Percentiles rank a stretch among this genome's conserved stretches.
These are phyloP conservation scores for Calonectria leucothoes DNA, from an alignment of 2,329 filamentous ascomycete species.

Conservation along the genomic window DNA sequence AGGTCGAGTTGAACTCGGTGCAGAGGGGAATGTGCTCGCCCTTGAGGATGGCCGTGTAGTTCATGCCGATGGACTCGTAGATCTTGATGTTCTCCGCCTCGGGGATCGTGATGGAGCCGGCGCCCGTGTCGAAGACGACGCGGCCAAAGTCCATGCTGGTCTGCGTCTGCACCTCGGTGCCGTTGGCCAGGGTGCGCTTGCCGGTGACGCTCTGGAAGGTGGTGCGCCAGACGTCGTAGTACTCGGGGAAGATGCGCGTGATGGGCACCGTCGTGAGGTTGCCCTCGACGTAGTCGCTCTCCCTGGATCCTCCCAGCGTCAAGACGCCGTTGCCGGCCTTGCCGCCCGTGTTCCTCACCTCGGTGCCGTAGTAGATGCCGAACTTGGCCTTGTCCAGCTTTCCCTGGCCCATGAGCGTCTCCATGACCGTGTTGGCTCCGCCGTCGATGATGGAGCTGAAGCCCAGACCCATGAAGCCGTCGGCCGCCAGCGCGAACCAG, in stretches of 20 bases:
- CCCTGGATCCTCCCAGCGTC: constrained; percentile 47
- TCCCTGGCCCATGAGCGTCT: constrained; percentile 44
- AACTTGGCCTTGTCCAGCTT: constrained; percentile 47
- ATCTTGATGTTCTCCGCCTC: constrained; percentile 38
- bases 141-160: constrained; percentile 25
- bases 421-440: constrained; percentile 45
- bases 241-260: constrained; percentile 17
- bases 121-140: constrained; percentile 51
- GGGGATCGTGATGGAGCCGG: constrained; percentile 42
- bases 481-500: constrained; percentile 45
- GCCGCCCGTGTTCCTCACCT: constrained; percentile 21
- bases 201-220: constrained; percentile 13
- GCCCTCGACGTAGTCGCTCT: constrained; percentile 44
- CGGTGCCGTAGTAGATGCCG: constrained; percentile 45
- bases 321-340: constrained; percentile 39
- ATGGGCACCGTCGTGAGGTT: constrained; percentile 36
- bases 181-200: constrained; percentile 29
- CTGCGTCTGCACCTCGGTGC: constrained; percentile 19
- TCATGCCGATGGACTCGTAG: constrained; percentile 51
- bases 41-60: constrained; percentile 45
- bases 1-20: constrained; percentile 50
- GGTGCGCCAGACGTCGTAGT: constrained; percentile 49
- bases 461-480: constrained; percentile 51
- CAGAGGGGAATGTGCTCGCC: constrained; percentile 47
- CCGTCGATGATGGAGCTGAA: constrained; percentile 47